Base-by-base conservation (phyloP, 2,329 filamentous ascomycete species). In the Samsoniella hepiali region DNA sequence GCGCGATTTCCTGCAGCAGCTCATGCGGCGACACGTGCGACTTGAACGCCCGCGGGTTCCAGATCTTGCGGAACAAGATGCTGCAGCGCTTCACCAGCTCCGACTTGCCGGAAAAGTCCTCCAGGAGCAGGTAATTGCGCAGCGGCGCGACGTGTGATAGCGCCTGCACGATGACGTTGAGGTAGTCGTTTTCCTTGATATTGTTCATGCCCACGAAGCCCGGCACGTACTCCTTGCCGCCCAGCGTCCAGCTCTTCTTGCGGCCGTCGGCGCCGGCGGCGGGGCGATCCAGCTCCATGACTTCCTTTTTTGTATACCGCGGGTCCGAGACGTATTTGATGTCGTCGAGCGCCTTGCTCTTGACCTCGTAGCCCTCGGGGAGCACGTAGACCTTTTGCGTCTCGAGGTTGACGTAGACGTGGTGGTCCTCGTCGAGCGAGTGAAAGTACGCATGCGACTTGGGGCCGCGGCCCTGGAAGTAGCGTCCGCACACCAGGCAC, bases 131-230 rank as follows among this genome's bases (percentile, higher is more conserved):
- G 78, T 88, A 98, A 74, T 98, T 97, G 40, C 95, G 88, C 68
- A 99, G 81, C 4, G 95, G 94, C 27, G 88, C 81, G 32, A 98
- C 92, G 76, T 99, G 95, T 3, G 94, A 89, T 44, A 99, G 83
- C 7, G 93, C 89, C 76, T 99, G 95, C 56, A 96, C 89, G 3
- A 97, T 86, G 32, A 97, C 94, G 73, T 99, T 99, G 72, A 98
- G 84, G 78, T 99, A 99, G 80, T 99, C 95, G 78, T 99, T 99
- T 64, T 95, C 92, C 77, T 99, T 99, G 82, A 99, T 97, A 78
- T 99, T 99, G 83, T 99, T 99, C 91, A 99, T 96, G 68, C 95
- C 95, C 65, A 99, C 92, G 74, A 93, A 99, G 6, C 95, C 94
- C 27, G 95, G 95, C 68, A 89, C 89, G 77, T 99, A 99, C 73